Evolutionary conservation across 2,329 filamentous ascomycete genomes (phyloP).

Genomic region (Colletotrichum zoysiae): DNA sequence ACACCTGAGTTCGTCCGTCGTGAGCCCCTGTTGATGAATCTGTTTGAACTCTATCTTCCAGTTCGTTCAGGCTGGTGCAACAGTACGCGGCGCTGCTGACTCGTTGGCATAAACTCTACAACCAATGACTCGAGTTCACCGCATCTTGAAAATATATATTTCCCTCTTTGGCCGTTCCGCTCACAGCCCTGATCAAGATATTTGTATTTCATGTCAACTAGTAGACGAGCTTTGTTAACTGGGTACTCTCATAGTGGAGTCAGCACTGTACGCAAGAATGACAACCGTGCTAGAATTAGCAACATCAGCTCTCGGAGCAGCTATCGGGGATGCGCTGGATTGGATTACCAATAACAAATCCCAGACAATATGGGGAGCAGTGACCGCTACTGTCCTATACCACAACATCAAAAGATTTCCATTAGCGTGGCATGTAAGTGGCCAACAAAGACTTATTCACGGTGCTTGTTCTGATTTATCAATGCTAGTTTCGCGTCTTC

Average conservation of each 20-base stretch:
- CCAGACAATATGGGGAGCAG: neutral
- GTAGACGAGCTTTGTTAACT: too few relatives aligned
- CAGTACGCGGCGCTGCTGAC: neutral
- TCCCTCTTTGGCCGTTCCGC: too few relatives aligned
- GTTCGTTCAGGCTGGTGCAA: neutral
- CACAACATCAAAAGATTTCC: slow-evolving; percentile 5
- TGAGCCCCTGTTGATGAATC: neutral
- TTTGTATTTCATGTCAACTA: neutral
- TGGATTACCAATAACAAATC: neutral
- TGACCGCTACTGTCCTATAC: neutral
- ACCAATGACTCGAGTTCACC: neutral
- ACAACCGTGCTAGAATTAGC: neutral
- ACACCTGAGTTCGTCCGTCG: too few relatives aligned
- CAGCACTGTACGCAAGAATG: neutral
- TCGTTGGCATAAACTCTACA: neutral
- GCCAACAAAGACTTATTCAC: too few relatives aligned
- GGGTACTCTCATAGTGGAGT: neutral
- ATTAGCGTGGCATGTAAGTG: slow-evolving; percentile 8
- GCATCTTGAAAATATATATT: neutral
- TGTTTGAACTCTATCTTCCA: neutral
- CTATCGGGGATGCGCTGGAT: neutral
- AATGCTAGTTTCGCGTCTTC: slow-evolving; percentile 50
- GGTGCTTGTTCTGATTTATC: neutral
- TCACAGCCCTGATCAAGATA: neutral
- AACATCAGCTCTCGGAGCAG: neutral